Evolutionary conservation across 768 basidiomycete genomes (phyloP), one percentile per base, ranked within the genome.

Genomic region (Holtermanniella nyarrowii): DNA sequence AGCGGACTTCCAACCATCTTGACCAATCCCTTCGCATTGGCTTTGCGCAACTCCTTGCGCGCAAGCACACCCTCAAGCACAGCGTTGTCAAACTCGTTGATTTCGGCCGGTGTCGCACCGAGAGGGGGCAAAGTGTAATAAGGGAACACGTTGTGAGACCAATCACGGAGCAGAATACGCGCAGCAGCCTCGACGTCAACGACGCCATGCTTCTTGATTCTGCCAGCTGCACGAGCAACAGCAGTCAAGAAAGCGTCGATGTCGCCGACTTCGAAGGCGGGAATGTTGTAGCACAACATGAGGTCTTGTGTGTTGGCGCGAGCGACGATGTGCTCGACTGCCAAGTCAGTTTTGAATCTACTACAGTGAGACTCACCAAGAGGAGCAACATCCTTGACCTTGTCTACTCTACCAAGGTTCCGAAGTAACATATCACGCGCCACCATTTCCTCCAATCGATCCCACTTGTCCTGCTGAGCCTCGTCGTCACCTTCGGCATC

Each of bases 281-380:
- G 86, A 13, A 89, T 75, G 58, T 78, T 82, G 74, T 91, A 93
- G 45, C 82, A 74, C n/a, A 93, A 72, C 85, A 91, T 90, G 40
- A 95, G 76, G 68, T 93, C 90, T 65, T 90, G 83, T 26, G 78
- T 72, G 59, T 79, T 79, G 2, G 85, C 80, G 23, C 80, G 79
- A 31, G 78, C 69, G 21, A 90, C 76, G 53, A 95, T 79, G 56
- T 84, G 77, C 16, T 77, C 70, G 50, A 85, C 87, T 86, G 56
- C 14, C 42, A 22, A 21, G n/a, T 49, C 26, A 22, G 21, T 3
- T 21, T 20, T 14, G 10, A 23, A 37, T 24, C 5, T 2, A 20
- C 7, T 3, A 49, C n/a, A 46, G 18, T 0, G 11, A 14, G 20
- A 62, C 85, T 50, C 66, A 86, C 86, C 77, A 47, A 82, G 78